Evolutionary conservation across 2,329 filamentous ascomycete species (phyloP).

Genomic region (Fonsecaea nubica): DNA sequence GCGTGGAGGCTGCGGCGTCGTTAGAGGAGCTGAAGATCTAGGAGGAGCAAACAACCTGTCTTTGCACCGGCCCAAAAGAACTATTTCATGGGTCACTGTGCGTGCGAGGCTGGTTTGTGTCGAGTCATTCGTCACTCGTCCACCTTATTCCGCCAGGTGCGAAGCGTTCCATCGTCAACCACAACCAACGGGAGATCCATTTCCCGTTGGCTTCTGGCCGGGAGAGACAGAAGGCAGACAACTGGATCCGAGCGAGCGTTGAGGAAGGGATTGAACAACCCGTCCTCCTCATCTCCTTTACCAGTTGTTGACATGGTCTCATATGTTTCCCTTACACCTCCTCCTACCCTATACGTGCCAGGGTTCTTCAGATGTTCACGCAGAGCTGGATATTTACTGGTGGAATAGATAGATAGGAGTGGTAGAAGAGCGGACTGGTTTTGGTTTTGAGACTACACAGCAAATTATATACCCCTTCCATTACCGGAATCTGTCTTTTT

Average conservation of each 20-base stretch:
- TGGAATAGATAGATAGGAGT: background rate
- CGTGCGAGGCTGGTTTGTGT: background rate
- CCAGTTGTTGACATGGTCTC: background rate
- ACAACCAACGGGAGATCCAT: background rate
- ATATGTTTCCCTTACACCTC: background rate
- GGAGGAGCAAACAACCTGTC: slow-evolving; percentile 21
- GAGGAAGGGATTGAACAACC: background rate
- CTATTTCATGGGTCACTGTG: background rate
- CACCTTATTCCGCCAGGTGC: background rate
- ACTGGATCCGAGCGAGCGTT: background rate
- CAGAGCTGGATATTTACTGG: background rate
- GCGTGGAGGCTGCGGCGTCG: slow-evolving; percentile 18
- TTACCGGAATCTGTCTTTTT: too few species aligned
- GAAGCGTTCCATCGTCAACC: background rate
- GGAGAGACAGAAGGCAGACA: background rate
- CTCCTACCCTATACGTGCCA: background rate
- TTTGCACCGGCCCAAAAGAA: background rate
- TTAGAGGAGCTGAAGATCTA: slow-evolving; percentile 34
- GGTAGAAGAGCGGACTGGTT: background rate
- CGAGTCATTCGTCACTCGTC: background rate
- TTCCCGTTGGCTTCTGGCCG: background rate
- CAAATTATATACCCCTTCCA: background rate
- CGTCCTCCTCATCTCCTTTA: background rate
- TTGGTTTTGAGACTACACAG: background rate
- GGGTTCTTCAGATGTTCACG: background rate